Base-by-base conservation (phyloP, 2,329 filamentous ascomycete genomes). In the Coleophoma eucalyptorum region DNA sequence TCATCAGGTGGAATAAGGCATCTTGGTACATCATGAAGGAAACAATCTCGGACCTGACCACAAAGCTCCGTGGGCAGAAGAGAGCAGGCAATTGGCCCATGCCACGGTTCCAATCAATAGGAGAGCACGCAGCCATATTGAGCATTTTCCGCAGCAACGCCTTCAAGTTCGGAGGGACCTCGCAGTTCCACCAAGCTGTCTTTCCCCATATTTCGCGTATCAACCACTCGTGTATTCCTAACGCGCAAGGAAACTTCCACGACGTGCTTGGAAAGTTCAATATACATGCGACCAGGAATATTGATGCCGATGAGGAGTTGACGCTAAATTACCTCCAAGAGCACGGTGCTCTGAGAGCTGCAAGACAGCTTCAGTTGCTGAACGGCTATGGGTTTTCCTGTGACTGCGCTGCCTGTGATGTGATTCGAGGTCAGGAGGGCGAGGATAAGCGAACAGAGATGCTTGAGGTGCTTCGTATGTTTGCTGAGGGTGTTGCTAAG, bases 171-270 rank as follows among this genome's bases (percentile, higher is more conserved):
- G 41, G 50, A 6, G 38, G 18, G 5, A 21, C 43, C 8, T 37
- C 42, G 4, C 13, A 34, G 3, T 49, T 50, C 43, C 49, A 53
- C 11, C 51, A 49, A 31, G 58, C 58, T 16, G 31, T 63, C 3
- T 62, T 63, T 42, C 51, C 50, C 1, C 44, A 38, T 5, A 60
- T 59, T 19, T 56, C 58, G 4, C 50, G 61, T 19, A 52, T 63
- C 20, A 63, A 63, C 43, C 61, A 62, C 49, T 55, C 55, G 3
- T 63, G 61, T 42, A 43, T 61, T 11, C 61, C 60, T 16, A 62
- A 62, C 41, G 52, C 60, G 18, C 61, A 63, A 48, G 60, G 56
- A 35, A 63, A 61, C 51, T 61, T 56, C 41, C 46, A 59, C 43
- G 32, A 50, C 1, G 49, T 31, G 21, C 19, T 51, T 21, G 48